Base-by-base conservation (phyloP, 2,329 filamentous ascomycete genomes). In the Pseudogymnoascus sp. region DNA sequence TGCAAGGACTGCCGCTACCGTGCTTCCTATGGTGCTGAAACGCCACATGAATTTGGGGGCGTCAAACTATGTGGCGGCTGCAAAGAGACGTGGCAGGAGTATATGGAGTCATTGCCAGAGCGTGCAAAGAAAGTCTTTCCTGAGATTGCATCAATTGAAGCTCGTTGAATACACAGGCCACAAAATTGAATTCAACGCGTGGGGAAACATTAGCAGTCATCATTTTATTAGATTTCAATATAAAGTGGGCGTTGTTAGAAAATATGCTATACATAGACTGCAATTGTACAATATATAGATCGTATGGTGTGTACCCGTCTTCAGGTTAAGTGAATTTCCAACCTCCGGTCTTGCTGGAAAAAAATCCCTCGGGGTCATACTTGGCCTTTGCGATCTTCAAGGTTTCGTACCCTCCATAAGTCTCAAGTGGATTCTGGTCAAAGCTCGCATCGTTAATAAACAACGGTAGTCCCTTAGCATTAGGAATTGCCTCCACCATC, bases 331-430 rank as follows among this genome's bases (percentile, higher is more conserved):
- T 56, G 16, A 56, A 56, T 16, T 6, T n/a, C 49, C 49, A 74
- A 2, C 73, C 73, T 18, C 69, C 70, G 2, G 69, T 68, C 42
- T 71, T 67, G 2, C 60, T 49, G 5, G 66, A 65, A 56, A 73
- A 73, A 37, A 74, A 67, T 16, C 71, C 69, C 12, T 67, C 56
- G 0, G 72, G 72, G 66, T 77, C 75, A 34, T 69, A 65, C 34
- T 67, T 63, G 60, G 63, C 65, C 66, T 76, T 73, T 63, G 75
- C 66, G 9, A 64, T 65, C 66, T 71, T 74, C 64, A 76, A 69
- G 63, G 68, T 66, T 5, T 64, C 69, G 66, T 71, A 74, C 6
- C 67, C 70, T 16, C 67, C 64, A 64, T 73, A 56, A 5, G 49
- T 56, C 49, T 34, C 49, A 34, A 56, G 49, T 34, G 49, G 49